Evolutionary conservation across 352 stramenopile genomes (phyloP).

Genomic region (Pythium biforme): DNA sequence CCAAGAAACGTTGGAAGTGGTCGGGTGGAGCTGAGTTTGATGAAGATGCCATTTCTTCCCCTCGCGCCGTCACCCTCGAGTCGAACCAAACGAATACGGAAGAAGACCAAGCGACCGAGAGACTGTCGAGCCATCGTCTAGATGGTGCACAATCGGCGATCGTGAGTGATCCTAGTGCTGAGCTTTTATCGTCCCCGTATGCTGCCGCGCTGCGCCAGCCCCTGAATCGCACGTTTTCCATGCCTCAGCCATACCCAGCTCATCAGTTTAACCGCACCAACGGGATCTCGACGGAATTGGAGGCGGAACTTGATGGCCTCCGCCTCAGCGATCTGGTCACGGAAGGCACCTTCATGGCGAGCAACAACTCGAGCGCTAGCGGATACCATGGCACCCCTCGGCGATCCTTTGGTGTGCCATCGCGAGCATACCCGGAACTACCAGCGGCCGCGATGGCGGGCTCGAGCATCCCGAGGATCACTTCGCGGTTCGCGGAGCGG

Average conservation of each 20-base stretch:
- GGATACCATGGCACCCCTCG: constrained; percentile 8
- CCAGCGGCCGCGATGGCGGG: constrained; percentile 14
- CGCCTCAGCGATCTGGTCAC: constrained; percentile 26
- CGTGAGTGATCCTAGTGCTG: constrained; percentile 27
- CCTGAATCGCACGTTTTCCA: constrained; percentile 25
- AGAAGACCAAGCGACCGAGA: not conserved
- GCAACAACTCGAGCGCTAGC: not conserved
- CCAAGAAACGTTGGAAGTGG: constrained; percentile 86
- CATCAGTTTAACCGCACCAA: constrained; percentile 25
- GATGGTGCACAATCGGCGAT: constrained; percentile 1
- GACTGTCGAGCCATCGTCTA: constrained; percentile 12
- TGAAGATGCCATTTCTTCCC: constrained; percentile 20
- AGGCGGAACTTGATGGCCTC: constrained; percentile 18
- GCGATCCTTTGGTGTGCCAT: constrained; percentile 20
- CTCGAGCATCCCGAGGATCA: constrained; percentile 21
- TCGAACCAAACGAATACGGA: constrained; percentile 12
- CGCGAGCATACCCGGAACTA: constrained; percentile 21
- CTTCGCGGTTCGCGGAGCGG: constrained; percentile 14
- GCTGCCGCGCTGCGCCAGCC: constrained; percentile 26
- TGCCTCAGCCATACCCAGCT: constrained; percentile 6
- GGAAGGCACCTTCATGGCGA: constrained; percentile 15
- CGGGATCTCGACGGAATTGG: constrained; percentile 17
- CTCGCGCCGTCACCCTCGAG: not conserved
- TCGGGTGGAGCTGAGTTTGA: constrained; percentile 34
- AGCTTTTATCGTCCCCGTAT: constrained; percentile 28